Percentiles rank a stretch among this genome's conserved stretches.
Evolutionary conservation across 495 filamentous ascomycete genomes (phyloP).

Genomic region (Talaromyces borbonicus): DNA sequence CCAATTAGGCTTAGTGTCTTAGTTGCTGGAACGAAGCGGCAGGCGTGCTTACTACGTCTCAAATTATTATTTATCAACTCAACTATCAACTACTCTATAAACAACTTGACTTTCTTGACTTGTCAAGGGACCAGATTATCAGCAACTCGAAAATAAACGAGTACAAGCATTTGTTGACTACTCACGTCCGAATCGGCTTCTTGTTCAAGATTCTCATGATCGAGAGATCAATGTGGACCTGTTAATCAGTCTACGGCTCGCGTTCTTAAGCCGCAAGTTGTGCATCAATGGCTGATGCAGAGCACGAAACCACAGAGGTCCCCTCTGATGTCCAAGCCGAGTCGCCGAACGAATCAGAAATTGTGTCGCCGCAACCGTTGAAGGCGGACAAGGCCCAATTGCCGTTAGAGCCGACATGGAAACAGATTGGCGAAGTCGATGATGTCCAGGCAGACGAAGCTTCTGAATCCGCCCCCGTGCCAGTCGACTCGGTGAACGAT

Average conservation of each 20-base stretch:
- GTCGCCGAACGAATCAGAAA: conserved; percentile 18
- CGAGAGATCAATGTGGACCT: conserved; percentile 22
- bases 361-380: conserved; percentile 19
- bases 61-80: background rate
- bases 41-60: conserved; percentile 9
- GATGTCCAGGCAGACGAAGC: conserved; percentile 8
- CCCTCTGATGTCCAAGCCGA: conserved; percentile 23
- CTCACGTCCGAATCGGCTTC: background rate
- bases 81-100: too few relatives aligned
- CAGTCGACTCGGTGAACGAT: background rate
- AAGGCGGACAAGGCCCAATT: conserved; percentile 24
- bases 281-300: conserved; percentile 36
- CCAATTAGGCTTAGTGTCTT: conserved; percentile 3
- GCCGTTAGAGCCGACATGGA: conserved; percentile 20
- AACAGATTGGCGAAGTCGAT: conserved; percentile 19
- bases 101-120: too few relatives aligned
- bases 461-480: conserved; percentile 3
- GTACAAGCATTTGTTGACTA: background rate
- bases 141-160: background rate
- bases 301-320: conserved; percentile 21
- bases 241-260: conserved; percentile 11
- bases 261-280: conserved; percentile 27
- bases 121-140: too few relatives aligned
- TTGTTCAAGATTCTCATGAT: background rate
- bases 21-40: conserved; percentile 7